These are phyloP conservation scores for Fusarium poae DNA, from an alignment of 2,329 filamentous ascomycete genomes.

Conservation along the genomic window DNA sequence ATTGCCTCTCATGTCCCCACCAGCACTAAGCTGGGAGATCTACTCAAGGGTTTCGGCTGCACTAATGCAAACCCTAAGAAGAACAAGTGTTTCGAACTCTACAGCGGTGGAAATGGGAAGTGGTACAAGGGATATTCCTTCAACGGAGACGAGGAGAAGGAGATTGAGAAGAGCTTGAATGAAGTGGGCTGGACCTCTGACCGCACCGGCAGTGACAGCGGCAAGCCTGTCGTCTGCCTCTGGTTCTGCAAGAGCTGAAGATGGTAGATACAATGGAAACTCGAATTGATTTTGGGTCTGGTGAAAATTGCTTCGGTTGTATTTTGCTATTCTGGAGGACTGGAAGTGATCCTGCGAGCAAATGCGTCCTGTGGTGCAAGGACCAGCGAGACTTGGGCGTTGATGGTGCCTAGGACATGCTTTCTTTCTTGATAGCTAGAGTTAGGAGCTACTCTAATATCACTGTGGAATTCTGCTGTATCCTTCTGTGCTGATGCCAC, in stretches of 20 bases:
- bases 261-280: no score
- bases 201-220: slow-evolving; percentile 61
- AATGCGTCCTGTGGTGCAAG: not conserved
- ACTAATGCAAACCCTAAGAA: slow-evolving; percentile 63
- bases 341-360: not conserved
- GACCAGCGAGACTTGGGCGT: not conserved
- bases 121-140: slow-evolving; percentile 71
- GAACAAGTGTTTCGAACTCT: slow-evolving; percentile 70
- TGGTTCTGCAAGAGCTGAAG: slow-evolving; percentile 68
- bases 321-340: not conserved
- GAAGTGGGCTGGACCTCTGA: slow-evolving; percentile 71
- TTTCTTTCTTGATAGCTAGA: not conserved
- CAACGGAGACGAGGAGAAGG: slow-evolving; percentile 62
- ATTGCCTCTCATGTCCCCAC: slow-evolving; percentile 66
- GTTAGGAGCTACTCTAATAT: not conserved
- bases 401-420: not conserved
- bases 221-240: slow-evolving; percentile 70
- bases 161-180: slow-evolving; percentile 63
- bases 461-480: not conserved
- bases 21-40: slow-evolving; percentile 65
- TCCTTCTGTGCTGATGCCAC: not conserved
- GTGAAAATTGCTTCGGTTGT: not conserved
- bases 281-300: not conserved
- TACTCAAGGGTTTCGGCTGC: slow-evolving; percentile 71
- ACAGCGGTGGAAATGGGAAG: slow-evolving; percentile 65